Conservation (phyloP, 2,329 filamentous ascomycete genomes). For the Pseudogymnoascus sp. region DNA sequence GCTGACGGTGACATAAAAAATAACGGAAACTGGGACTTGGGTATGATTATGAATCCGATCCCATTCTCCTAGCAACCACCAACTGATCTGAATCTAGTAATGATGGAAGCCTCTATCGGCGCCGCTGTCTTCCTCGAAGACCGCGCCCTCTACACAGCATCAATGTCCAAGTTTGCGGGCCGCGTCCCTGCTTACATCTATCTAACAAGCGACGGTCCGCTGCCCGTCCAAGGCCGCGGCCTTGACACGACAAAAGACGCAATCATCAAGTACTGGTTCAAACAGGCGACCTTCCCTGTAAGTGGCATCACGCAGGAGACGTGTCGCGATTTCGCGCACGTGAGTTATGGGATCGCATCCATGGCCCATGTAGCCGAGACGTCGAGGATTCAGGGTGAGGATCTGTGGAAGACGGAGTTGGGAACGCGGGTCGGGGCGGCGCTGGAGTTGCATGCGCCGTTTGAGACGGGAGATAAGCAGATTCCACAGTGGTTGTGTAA, state of each 20-base stretch:
- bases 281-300: slow-evolving; percentile 11
- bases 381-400: slow-evolving; percentile 24
- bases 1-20: slow-evolving; percentile 17
- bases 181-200: slow-evolving; percentile 27
- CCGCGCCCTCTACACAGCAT: slow-evolving; percentile 18
- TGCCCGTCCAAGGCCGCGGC: slow-evolving; percentile 17
- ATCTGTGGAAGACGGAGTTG: slow-evolving; percentile 21
- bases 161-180: slow-evolving; percentile 21
- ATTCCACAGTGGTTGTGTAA: slow-evolving; percentile 21
- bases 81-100: slow-evolving; percentile 14
- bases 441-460: slow-evolving; percentile 12
- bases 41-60: slow-evolving; percentile 13
- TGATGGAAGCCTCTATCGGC: slow-evolving; percentile 22
- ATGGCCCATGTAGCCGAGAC: slow-evolving; percentile 28
- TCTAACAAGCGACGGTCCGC: slow-evolving; percentile 21
- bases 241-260: background rate
- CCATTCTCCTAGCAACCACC: background rate
- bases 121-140: slow-evolving; percentile 26
- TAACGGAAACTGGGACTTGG: slow-evolving; percentile 26
- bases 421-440: slow-evolving; percentile 21
- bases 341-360: slow-evolving; percentile 23
- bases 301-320: slow-evolving; percentile 25
- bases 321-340: slow-evolving; percentile 26
- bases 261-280: slow-evolving; percentile 16
- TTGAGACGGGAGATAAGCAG: background rate